Evolutionary conservation across 495 filamentous ascomycete genomes (phyloP), one percentile per base, ranked within the genome.

Genomic region (Neurospora cerealis): DNA sequence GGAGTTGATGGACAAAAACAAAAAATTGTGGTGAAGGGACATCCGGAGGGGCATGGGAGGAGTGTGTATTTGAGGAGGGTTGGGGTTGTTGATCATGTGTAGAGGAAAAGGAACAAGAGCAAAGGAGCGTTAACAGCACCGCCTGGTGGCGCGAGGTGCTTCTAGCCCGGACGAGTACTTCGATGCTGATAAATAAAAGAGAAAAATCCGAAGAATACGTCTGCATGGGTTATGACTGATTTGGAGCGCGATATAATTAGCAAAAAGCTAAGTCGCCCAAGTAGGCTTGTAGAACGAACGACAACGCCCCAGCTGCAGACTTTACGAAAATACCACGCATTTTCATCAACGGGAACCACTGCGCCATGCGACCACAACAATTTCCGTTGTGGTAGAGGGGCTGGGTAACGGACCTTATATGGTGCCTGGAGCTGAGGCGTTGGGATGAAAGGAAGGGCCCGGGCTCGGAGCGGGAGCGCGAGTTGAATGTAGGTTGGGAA

Each of bases 21-120:
- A 10, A 41, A 72, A 39, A 75, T 84, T 3, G 66, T 62, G 9
- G 73, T 83, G 15, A 77, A 73, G 54, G 83, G 83, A 3, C 77
- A 73, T 32, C 83, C 83, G 34, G 75, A 80, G 69, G 80, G 79
- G 2, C 79, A 83, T 73, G 77, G 48, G 21, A 60, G 48, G 48
- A 60, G 54, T 66, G 54, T 66, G 1, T 66, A 66, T 66, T 15
- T 66, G 54, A 66, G 54, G 28, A 66, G 54, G 28, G 28, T 17
- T 8, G 54, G 54, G 6, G 54, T 66, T 1, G 28, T 66, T 34
- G 54, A 66, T 66, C 21, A 54, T 24, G 9, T 54, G 19, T 48
- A n/a, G 5, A 21, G 8, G 19, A 9, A 46, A n/a, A 4, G 42
- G 7, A 7, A 46, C 8, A 21, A 1, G 41, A 19, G 41, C 39